Conservation (phyloP, 2,329 filamentous ascomycete species). For the Clonostachys rosea region DNA sequence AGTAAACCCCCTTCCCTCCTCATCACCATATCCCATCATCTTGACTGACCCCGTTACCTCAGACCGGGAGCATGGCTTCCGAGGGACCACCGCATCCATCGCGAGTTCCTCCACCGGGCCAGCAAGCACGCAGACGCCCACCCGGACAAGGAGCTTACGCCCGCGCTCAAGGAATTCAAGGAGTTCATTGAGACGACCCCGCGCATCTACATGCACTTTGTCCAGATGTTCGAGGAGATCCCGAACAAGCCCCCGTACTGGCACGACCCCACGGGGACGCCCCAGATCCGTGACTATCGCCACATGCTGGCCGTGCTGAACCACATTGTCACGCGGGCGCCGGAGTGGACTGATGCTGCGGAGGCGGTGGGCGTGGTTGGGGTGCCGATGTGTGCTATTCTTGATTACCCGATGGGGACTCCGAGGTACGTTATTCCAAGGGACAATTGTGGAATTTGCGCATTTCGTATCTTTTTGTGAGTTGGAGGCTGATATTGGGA, state of each 20-base stretch:
- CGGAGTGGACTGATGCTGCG: slow-evolving; percentile 47
- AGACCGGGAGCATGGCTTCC: slow-evolving; percentile 60
- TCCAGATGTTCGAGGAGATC: slow-evolving; percentile 64
- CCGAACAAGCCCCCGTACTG: slow-evolving; percentile 55
- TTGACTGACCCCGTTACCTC: background rate
- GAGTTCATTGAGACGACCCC: slow-evolving; percentile 60
- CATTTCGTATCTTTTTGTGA: background rate
- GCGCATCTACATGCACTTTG: slow-evolving; percentile 62
- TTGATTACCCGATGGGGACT: slow-evolving; percentile 54
- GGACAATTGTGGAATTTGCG: background rate
- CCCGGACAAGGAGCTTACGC: slow-evolving; percentile 43
- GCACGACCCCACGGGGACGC: slow-evolving; percentile 55
- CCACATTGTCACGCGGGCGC: slow-evolving; percentile 45
- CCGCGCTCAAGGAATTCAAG: slow-evolving; percentile 61
- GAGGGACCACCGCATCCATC: slow-evolving; percentile 56
- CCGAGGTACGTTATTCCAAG: slow-evolving; percentile 30
- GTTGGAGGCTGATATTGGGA: background rate
- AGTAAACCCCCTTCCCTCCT: slow-evolving; percentile 23
- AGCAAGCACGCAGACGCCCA: slow-evolving; percentile 50
- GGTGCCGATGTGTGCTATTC: slow-evolving; percentile 46
- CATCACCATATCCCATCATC: background rate
- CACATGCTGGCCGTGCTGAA: slow-evolving; percentile 66
- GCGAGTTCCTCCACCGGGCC: slow-evolving; percentile 55
- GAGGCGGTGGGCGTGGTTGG: slow-evolving; percentile 47
- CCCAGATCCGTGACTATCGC: slow-evolving; percentile 59